Conservation (phyloP, 257 asterid genomes). For the Solanum etuberosum region DNA sequence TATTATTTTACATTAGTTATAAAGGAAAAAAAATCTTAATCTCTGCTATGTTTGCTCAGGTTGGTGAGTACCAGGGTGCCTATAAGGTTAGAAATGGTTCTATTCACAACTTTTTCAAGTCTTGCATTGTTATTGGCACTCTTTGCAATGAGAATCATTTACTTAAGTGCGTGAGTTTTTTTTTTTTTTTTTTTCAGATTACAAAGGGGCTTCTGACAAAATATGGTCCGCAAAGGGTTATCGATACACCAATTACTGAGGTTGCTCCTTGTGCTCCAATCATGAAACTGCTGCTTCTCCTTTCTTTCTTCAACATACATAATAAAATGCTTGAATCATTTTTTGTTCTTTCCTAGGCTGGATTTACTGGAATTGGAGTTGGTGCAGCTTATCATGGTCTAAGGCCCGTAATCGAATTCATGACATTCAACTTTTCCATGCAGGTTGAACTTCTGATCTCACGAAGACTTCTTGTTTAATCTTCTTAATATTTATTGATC, state of each 20-base stretch:
- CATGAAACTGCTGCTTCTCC: neutral
- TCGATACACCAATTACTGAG: constrained; percentile 96
- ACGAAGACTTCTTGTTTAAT: neutral
- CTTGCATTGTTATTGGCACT: neutral
- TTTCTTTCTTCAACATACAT: neutral
- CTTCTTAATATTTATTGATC: neutral
- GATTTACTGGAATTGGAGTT: constrained; percentile 91
- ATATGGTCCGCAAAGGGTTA: constrained; percentile 87
- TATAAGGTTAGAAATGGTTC: constrained; percentile 57
- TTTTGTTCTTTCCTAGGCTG: constrained; percentile 48
- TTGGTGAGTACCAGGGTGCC: constrained; percentile 99
- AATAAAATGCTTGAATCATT: neutral
- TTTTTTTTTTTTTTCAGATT: constrained; percentile 27
- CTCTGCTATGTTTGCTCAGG: constrained; percentile 33
- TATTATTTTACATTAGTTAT: neutral
- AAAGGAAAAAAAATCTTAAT: neutral
- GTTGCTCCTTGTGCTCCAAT: constrained; percentile 27
- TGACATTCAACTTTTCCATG: constrained; percentile 96
- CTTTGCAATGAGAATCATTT: neutral
- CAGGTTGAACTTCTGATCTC: constrained; percentile 42
- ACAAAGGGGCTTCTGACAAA: constrained; percentile 83
- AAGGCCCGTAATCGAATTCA: constrained; percentile 81
- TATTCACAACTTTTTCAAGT: neutral
- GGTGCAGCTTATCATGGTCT: constrained; percentile 97
- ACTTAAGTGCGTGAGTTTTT: neutral